Conservation (phyloP, 805 yeast genomes). For the Starmerella stigmatis region DNA sequence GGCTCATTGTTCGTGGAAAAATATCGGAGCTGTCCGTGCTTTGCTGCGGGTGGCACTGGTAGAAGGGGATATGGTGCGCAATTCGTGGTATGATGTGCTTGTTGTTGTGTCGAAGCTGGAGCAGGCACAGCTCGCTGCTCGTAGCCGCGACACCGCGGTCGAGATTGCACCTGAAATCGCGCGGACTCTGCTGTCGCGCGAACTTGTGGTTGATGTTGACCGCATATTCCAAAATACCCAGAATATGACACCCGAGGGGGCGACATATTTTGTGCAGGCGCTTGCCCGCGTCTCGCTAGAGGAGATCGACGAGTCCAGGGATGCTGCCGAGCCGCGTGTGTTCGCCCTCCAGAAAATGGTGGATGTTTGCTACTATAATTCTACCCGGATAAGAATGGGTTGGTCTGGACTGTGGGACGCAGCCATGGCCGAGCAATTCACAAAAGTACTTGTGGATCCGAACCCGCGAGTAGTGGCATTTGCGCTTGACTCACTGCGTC, state of each 20-base stretch:
- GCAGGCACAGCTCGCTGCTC: constrained; percentile 77
- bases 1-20: constrained; percentile 66
- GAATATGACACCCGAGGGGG: constrained; percentile 68
- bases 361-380: constrained; percentile 94
- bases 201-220: constrained; percentile 50
- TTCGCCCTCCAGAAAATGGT: constrained; percentile 91
- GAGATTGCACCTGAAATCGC: constrained; percentile 27
- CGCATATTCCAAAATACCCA: constrained; percentile 77
- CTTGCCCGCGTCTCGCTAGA: constrained; percentile 77
- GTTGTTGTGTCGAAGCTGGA: constrained; percentile 83
- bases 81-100: constrained; percentile 78
- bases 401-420: constrained; percentile 89
- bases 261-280: constrained; percentile 77
- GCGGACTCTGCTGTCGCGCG: constrained; percentile 29
- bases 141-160: constrained; percentile 55
- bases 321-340: constrained; percentile 73
- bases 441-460: constrained; percentile 68
- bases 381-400: constrained; percentile 90
- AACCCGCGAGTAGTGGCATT: constrained; percentile 71
- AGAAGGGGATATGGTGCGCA: constrained; percentile 64
- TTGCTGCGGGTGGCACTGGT: constrained; percentile 64
- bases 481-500: constrained; percentile 90
- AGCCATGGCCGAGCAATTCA: constrained; percentile 82
- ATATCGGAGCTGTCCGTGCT: constrained; percentile 66
- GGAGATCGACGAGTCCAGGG: constrained; percentile 82